Conservation (phyloP, 2,329 filamentous ascomycete genomes). For the Hypoxylon sp. region DNA sequence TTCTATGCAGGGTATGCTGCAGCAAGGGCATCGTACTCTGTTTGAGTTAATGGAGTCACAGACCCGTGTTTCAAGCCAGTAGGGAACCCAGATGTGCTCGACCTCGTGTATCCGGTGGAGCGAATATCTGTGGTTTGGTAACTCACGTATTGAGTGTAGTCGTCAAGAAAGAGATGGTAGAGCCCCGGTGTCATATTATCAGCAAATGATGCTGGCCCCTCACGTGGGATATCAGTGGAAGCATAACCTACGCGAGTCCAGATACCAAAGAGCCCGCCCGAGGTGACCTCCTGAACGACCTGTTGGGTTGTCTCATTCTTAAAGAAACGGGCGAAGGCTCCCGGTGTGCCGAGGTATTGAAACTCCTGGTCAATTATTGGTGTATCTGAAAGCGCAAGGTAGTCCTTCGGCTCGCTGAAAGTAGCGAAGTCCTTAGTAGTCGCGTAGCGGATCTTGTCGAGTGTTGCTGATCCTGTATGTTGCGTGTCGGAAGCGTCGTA, state of each 20-base stretch:
- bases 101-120: slow-evolving; percentile 56
- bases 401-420: slow-evolving; percentile 62
- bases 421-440: slow-evolving; percentile 66
- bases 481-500: slow-evolving; percentile 60
- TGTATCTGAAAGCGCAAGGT: slow-evolving; percentile 58
- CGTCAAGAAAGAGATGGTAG: slow-evolving; percentile 62
- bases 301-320: slow-evolving; percentile 65
- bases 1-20: slow-evolving; percentile 45
- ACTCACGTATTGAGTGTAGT: slow-evolving; percentile 62
- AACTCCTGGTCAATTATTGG: slow-evolving; percentile 67
- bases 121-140: slow-evolving; percentile 60
- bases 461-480: slow-evolving; percentile 60
- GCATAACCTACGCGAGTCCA: slow-evolving; percentile 61
- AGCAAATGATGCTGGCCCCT: slow-evolving; percentile 58
- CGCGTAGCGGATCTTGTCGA: slow-evolving; percentile 64
- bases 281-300: slow-evolving; percentile 64
- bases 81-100: slow-evolving; percentile 58
- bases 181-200: slow-evolving; percentile 55
- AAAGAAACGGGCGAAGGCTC: slow-evolving; percentile 62
- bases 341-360: slow-evolving; percentile 59
- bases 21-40: slow-evolving; percentile 57
- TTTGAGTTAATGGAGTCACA: slow-evolving; percentile 61
- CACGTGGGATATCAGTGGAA: slow-evolving; percentile 51
- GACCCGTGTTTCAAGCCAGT: slow-evolving; percentile 64
- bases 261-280: slow-evolving; percentile 62